Percentiles rank a stretch among this genome's conserved stretches.
Conservation (phyloP, 177 flowering plant genomes). For the Tripterygium wilfordii region DNA sequence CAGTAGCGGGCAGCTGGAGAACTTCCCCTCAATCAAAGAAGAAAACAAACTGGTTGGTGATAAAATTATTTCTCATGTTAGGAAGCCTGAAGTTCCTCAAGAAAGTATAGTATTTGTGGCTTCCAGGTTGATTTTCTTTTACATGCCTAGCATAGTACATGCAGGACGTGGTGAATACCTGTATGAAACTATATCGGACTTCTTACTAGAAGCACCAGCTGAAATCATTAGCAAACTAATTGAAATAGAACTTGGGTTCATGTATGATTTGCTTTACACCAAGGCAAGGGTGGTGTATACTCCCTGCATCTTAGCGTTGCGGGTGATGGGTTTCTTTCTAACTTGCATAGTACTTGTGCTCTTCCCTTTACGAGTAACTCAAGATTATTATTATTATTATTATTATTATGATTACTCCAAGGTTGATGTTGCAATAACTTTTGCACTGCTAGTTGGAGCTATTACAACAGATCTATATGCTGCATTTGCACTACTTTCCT, state of each 20-base stretch:
- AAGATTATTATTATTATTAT: too few species aligned
- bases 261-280: slow-evolving; percentile 16
- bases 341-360: neutral
- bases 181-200: too few species aligned
- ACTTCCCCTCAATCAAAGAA: neutral
- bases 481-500: slow-evolving; percentile 7
- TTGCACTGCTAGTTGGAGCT: slow-evolving; percentile 19
- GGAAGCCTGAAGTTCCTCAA: neutral
- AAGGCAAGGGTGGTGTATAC: slow-evolving; percentile 4
- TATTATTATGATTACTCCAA: neutral
- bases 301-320: neutral
- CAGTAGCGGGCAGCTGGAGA: neutral
- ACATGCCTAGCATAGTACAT: too few species aligned
- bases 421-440: slow-evolving; percentile 19
- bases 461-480: slow-evolving; percentile 24
- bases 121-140: too few species aligned
- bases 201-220: neutral
- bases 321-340: slow-evolving; percentile 7
- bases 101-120: too few species aligned
- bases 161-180: too few species aligned
- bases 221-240: slow-evolving; percentile 4
- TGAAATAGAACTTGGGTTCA: slow-evolving; percentile 15
- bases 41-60: neutral
- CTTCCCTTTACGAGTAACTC: slow-evolving; percentile 7
- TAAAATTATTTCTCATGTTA: neutral